Evolutionary conservation across 2,329 filamentous ascomycete genomes (phyloP), one percentile per base, ranked within the genome.

Genomic region (Aspergillus uvarum): DNA sequence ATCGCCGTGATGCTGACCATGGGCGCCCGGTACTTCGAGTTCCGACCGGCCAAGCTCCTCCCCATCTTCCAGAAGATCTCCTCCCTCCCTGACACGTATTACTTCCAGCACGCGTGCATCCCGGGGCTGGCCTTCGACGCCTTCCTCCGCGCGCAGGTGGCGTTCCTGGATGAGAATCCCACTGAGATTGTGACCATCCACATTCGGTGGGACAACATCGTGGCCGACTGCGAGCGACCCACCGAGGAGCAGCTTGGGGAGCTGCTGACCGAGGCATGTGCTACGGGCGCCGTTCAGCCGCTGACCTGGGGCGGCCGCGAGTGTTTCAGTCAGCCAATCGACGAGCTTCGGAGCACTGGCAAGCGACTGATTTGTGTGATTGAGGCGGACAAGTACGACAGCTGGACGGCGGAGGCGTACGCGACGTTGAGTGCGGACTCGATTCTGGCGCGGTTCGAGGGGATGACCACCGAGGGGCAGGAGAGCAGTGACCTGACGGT

Each of bases 61-160:
- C 53, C 53, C 42, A 47, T 48, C 24, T 55, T 55, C 19, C 53
- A 55, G 53, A 55, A 48, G n/a, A 47, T 55, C 38, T 55, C 53
- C 7, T 26, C 26, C 24, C 19, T 55, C 14, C 53, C 42, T 16
- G 53, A 55, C 44, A 55, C 53, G 16, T 55, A 47, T 35, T 55
- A 55, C 29, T 55, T 55, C 42, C 53, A 55, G n/a, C 53, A 55
- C 16, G 53, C 53, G 16, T 55, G 53, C 12, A 55, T 55, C 44
- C 53, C 53, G 5, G 53, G 53, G 5, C 44, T 55, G 24, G 42
- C 53, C 5, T 55, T 55, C 26, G 53, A 55, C 26, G 53, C 31
- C 3, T 55, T 55, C 53, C 53, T 55, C 24, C 42, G 53, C 53
- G 53, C 47, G 24, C 53, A 55, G 44, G 53, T 55, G 12, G 53